Evolutionary conservation across 2,329 filamentous ascomycete species (phyloP).

Genomic region (Fusarium euwallaceae): DNA sequence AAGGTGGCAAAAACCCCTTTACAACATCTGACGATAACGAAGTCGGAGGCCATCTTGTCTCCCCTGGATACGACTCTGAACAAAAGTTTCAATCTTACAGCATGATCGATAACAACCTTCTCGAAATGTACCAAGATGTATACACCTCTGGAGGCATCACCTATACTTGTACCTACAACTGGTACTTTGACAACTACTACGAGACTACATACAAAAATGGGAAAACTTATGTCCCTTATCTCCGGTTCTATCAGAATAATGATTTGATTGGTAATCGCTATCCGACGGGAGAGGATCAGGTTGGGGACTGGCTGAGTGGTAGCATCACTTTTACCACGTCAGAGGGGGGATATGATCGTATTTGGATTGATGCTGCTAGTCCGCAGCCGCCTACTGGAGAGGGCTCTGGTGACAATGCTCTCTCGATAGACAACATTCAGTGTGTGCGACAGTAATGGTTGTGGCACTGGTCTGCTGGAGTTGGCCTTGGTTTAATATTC

Average conservation of each 20-base stretch:
- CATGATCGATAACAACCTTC: slow-evolving; percentile 11
- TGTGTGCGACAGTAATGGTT: not conserved
- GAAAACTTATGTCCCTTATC: slow-evolving; percentile 2
- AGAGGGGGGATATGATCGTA: not conserved
- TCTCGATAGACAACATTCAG: not conserved
- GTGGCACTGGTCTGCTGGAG: not conserved
- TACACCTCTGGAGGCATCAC: not conserved
- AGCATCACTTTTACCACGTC: slow-evolving; percentile 1
- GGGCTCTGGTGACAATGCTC: not conserved
- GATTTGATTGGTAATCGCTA: slow-evolving; percentile 3
- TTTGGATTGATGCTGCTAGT: slow-evolving; percentile 17
- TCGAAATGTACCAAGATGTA: slow-evolving; percentile 24
- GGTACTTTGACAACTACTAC: slow-evolving; percentile 13
- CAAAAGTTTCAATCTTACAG: slow-evolving; percentile 10
- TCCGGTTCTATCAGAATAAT: slow-evolving; percentile 6
- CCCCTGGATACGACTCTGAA: slow-evolving; percentile 7
- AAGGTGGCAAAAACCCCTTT: slow-evolving; percentile 1
- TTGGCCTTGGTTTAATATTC: not conserved
- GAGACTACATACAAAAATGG: not conserved
- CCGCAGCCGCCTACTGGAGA: slow-evolving; percentile 3
- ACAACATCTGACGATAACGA: not conserved
- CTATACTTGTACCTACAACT: slow-evolving; percentile 5
- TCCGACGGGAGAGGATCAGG: not conserved
- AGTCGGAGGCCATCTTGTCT: slow-evolving; percentile 1
- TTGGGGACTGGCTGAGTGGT: not conserved